Evolutionary conservation across 73 alveolate species (phyloP).

Genomic region (Paramecium sexaurelia): DNA sequence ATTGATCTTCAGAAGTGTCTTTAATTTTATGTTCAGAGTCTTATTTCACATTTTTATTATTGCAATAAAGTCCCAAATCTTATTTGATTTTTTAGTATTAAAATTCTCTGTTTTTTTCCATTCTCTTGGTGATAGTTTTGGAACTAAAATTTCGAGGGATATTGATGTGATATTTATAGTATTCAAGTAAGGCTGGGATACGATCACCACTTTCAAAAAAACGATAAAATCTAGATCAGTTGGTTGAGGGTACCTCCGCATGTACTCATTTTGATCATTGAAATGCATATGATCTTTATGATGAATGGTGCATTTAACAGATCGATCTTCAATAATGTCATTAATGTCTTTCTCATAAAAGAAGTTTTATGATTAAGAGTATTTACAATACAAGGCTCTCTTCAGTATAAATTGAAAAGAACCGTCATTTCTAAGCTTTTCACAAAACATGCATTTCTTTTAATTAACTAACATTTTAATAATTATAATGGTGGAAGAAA

Average conservation of each 20-base stretch:
- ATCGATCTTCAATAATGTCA: conserved; percentile 19
- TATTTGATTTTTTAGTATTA: not conserved
- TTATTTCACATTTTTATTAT: not conserved
- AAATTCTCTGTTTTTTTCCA: not conserved
- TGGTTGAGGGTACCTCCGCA: conserved; percentile 36
- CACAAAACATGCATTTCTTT: conserved; percentile 22
- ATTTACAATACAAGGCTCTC: conserved; percentile 39
- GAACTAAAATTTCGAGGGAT: not conserved
- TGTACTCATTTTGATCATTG: not conserved
- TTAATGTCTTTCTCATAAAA: conserved; percentile 41
- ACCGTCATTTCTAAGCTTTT: not conserved
- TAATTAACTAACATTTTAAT: not conserved
- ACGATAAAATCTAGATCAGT: conserved; percentile 38
- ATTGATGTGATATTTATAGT: conserved; percentile 46
- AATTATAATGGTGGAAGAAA: not conserved
- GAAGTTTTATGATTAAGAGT: conserved; percentile 26
- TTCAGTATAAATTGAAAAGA: not conserved
- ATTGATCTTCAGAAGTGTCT: conserved; percentile 32
- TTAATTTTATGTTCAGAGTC: not conserved
- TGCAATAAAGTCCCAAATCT: not conserved
- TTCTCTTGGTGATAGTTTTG: not conserved
- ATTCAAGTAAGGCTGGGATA: conserved; percentile 30
- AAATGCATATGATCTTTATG: not conserved
- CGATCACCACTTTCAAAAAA: not conserved
- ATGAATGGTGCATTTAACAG: not conserved